Conservation (phyloP, 169 alveolate genomes). For the Theileria equi region DNA sequence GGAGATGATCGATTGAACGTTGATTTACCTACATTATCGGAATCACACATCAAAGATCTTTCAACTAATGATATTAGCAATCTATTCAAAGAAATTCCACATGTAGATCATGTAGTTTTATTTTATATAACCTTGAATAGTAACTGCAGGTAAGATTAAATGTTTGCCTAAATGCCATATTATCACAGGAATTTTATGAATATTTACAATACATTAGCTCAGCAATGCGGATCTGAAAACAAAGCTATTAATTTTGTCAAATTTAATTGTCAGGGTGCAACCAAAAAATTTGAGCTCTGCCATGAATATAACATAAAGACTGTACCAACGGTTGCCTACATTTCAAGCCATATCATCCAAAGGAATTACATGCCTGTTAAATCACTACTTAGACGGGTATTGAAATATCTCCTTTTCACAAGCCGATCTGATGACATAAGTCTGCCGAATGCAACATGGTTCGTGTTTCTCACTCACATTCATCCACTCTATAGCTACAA, state of each 20-base stretch:
- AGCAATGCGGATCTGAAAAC: constrained; percentile 26
- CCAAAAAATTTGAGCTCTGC: constrained; percentile 20
- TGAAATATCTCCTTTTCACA: constrained; percentile 8
- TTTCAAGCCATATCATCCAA: constrained; percentile 20
- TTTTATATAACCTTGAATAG: constrained; percentile 24
- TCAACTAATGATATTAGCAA: constrained; percentile 12
- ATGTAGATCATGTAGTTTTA: constrained; percentile 30
- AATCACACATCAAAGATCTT: constrained; percentile 14
- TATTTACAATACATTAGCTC: constrained; percentile 18
- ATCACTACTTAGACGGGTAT: not conserved
- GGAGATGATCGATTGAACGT: too few relatives aligned
- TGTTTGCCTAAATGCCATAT: not conserved
- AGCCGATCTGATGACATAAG: constrained; percentile 12
- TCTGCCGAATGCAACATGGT: constrained; percentile 38
- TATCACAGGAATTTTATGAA: constrained; percentile 25
- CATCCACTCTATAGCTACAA: constrained; percentile 17
- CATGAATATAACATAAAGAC: constrained; percentile 29
- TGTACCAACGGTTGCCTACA: constrained; percentile 49
- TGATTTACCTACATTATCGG: too few relatives aligned
- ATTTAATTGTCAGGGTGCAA: constrained; percentile 40
- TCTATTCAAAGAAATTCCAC: constrained; percentile 8
- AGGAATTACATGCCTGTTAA: constrained; percentile 17
- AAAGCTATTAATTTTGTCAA: constrained; percentile 17
- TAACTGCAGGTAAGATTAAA: constrained; percentile 24
- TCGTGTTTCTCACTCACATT: not conserved